Conservation (phyloP, 495 filamentous ascomycete genomes). For the Penicillium lagena region DNA sequence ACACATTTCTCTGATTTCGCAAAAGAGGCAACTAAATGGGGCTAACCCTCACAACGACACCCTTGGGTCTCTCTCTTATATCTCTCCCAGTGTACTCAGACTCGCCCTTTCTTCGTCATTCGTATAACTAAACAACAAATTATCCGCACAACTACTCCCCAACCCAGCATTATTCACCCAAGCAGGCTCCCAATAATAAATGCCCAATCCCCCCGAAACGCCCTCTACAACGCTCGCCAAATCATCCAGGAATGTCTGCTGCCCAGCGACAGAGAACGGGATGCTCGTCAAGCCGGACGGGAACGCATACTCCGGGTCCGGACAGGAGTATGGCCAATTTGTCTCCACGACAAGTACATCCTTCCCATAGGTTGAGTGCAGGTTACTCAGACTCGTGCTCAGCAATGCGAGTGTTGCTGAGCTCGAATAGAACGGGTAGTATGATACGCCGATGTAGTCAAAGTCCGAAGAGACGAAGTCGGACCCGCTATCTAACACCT, state of each 20-base stretch:
- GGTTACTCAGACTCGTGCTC: conserved; percentile 48
- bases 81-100: conserved; percentile 21
- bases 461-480: conserved; percentile 48
- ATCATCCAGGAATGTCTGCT: conserved; percentile 48
- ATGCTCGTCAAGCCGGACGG: conserved; percentile 50
- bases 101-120: conserved; percentile 25
- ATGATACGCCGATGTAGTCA: conserved; percentile 65
- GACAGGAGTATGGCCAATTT: conserved; percentile 60
- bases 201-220: conserved; percentile 41
- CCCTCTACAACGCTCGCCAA: conserved; percentile 47
- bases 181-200: conserved; percentile 70
- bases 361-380: conserved; percentile 54
- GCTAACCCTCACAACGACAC: too few relatives aligned
- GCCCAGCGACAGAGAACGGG: conserved; percentile 55
- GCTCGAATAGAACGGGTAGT: conserved; percentile 60
- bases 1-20: too few relatives aligned
- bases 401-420: conserved; percentile 50
- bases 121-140: conserved; percentile 34
- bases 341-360: conserved; percentile 59
- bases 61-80: conserved; percentile 9
- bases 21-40: too few relatives aligned
- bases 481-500: conserved; percentile 43
- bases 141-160: conserved; percentile 48
- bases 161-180: conserved; percentile 59
- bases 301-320: conserved; percentile 47